These are phyloP conservation scores for Aureobasidium sp. DNA, from an alignment of 2,329 filamentous ascomycete species.

Conservation along the genomic window DNA sequence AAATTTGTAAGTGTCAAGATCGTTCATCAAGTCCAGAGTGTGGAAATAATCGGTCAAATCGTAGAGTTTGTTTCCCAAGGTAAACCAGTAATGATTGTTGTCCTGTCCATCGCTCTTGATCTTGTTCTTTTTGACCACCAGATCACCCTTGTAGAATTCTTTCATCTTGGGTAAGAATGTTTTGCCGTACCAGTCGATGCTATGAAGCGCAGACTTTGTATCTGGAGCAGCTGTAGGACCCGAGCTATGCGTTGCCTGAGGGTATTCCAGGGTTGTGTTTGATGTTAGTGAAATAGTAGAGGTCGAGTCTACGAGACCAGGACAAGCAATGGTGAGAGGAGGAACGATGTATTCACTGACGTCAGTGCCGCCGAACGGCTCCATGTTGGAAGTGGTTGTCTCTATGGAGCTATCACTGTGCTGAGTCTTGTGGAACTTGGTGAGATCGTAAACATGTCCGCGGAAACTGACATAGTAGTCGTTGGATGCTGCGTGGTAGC, in stretches of 20 bases:
- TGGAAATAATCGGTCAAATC: conserved; percentile 90
- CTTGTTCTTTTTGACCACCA: conserved; percentile 60
- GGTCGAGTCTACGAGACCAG: conserved; percentile 57
- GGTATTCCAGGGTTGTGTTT: conserved; percentile 54
- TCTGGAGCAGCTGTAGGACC: conserved; percentile 54
- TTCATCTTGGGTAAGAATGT: conserved; percentile 72
- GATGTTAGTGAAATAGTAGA: conserved; percentile 49
- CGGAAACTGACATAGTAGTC: conserved; percentile 85
- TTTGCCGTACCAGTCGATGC: conserved; percentile 68
- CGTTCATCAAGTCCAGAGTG: conserved; percentile 55
- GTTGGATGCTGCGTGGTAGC: conserved; percentile 59
- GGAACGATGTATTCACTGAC: conserved; percentile 81
- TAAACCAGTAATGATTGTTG: conserved; percentile 68
- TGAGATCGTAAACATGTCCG: conserved; percentile 86
- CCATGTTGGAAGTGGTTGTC: conserved; percentile 59
- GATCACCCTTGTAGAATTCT: conserved; percentile 77
- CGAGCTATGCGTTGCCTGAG: conserved; percentile 57
- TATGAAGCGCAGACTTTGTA: conserved; percentile 50
- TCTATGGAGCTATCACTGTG: conserved; percentile 69
- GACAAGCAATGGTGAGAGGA: conserved; percentile 68
- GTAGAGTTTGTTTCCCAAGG: conserved; percentile 69
- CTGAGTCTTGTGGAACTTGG: conserved; percentile 75
- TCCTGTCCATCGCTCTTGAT: conserved; percentile 61
- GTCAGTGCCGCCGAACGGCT: conserved; percentile 67
- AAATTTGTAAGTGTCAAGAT: conserved; percentile 58